Evolutionary conservation across 768 basidiomycete genomes (phyloP), one percentile per base, ranked within the genome.

Genomic region (Epithele typhae): DNA sequence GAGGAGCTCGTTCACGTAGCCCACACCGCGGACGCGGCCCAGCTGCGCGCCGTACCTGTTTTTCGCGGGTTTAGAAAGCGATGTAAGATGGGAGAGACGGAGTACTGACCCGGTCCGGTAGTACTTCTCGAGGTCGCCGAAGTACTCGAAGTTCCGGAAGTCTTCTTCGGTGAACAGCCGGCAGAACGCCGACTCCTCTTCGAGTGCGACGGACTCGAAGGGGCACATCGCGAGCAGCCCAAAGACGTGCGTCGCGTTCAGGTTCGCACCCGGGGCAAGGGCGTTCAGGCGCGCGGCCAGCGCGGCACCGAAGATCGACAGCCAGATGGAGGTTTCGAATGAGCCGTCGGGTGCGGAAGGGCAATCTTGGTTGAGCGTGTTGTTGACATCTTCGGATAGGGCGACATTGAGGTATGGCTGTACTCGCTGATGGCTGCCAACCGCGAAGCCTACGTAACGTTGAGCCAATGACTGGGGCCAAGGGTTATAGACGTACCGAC

Each of bases 1-100:
- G 18, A 94, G 62, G n/a, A 95, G 76, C 66, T 94, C 92, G 61
- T 92, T 92, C 58, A 88, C 72, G 61, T 87, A 95, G 5, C 92
- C 92, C 3, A 92, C 82, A 25, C 90, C 89, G 60, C 89, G 87
- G 6, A 90, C 79, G 4, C 70, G 82, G 2, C 90, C 89, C 1
- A 92, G 69, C 2, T 62, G 54, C 50, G 81, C 78, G 3, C 89
- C 88, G 49, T 87, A 77, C 17, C 85, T 87, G 49, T 17, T 39
- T 23, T 35, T 10, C 27, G 27, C 27, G 8, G 8, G 27, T 30
- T 14, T 30, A 7, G 14, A 7, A 7, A 30, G 27, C 27, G 14
- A 7, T 30, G 27, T 14, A 30, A 30, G 7, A 14, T 14, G 7
- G 8, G 14, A 30, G 27, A 23, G 22, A 30, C 15, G n/a, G 23